Evolutionary conservation across 176 grass and related monocot genomes (phyloP).

Genomic region (Oropetium thomaeum): DNA sequence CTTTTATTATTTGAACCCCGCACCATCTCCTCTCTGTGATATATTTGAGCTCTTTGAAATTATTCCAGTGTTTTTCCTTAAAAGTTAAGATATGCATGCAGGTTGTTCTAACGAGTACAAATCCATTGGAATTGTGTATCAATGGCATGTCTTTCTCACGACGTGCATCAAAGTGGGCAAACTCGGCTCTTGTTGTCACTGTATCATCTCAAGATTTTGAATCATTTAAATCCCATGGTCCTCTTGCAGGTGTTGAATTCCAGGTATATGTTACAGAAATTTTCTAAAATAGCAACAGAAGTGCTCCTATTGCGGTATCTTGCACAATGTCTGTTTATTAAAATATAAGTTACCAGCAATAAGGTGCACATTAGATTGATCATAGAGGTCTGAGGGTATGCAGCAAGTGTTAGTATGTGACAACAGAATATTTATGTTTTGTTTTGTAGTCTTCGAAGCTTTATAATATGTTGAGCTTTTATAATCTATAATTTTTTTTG

Average conservation of each 20-base stretch:
- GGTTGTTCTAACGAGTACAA: conserved; percentile 96
- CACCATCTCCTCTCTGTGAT: neutral
- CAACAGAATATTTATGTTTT: neutral
- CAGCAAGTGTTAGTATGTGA: neutral
- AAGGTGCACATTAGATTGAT: neutral
- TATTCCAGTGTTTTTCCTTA: conserved; percentile 23
- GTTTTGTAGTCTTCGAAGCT: neutral
- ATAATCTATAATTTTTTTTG: neutral
- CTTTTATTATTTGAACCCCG: neutral
- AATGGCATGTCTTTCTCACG: conserved; percentile 99
- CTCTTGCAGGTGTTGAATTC: conserved; percentile 94
- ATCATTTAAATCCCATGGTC: conserved; percentile 54
- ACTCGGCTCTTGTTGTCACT: conserved; percentile 86
- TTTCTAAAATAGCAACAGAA: conserved; percentile 1
- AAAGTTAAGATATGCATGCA: conserved; percentile 37
- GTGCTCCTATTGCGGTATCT: conserved; percentile 16
- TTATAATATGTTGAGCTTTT: neutral
- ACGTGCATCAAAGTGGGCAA: conserved; percentile 92
- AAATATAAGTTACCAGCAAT: neutral
- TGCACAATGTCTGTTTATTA: neutral
- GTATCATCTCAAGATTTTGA: conserved; percentile 84
- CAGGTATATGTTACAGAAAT: conserved; percentile 59
- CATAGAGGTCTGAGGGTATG: neutral
- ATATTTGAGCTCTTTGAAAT: neutral
- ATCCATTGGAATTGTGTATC: conserved; percentile 84